These are phyloP conservation scores for Allium cepa DNA, from an alignment of 106 monocot genomes.

Conservation along the genomic window DNA sequence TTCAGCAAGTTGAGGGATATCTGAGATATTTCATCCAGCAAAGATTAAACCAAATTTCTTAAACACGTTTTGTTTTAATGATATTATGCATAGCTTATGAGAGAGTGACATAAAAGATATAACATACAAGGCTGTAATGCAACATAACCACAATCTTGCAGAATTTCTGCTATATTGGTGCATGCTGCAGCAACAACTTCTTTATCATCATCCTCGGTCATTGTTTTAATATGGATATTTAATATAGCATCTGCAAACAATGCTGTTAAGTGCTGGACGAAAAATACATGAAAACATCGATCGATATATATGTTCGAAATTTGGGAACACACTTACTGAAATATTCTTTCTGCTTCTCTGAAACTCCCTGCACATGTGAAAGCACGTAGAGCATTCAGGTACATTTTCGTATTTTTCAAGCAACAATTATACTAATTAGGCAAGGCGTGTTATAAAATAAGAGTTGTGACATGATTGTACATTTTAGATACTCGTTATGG, in stretches of 20 bases:
- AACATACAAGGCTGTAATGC: constrained; percentile 61
- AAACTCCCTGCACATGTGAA: constrained; percentile 50
- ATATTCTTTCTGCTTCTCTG: constrained; percentile 72
- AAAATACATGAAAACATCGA: background rate
- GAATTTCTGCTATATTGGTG: constrained; percentile 53
- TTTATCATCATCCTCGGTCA: constrained; percentile 91
- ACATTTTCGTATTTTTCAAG: no score
- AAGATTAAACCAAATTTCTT: background rate
- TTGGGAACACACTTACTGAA: constrained; percentile 34
- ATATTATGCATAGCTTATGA: background rate
- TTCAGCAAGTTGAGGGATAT: constrained; percentile 67
- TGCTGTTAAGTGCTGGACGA: background rate
- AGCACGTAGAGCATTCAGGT: background rate
- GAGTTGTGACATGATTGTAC: no score
- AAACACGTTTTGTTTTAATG: no score
- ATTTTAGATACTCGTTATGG: no score
- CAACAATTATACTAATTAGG: no score
- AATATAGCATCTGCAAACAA: constrained; percentile 58
- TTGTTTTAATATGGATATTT: constrained; percentile 73
- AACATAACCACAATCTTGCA: constrained; percentile 64
- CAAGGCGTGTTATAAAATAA: no score
- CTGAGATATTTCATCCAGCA: constrained; percentile 20
- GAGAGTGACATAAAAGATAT: background rate
- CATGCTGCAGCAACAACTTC: constrained; percentile 98
- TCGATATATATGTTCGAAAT: background rate